Percentiles rank a stretch among this genome's conserved stretches.
Evolutionary conservation across 371 early-diverging fungal species (phyloP).

Genomic region (Edhazardia aedis): DNA sequence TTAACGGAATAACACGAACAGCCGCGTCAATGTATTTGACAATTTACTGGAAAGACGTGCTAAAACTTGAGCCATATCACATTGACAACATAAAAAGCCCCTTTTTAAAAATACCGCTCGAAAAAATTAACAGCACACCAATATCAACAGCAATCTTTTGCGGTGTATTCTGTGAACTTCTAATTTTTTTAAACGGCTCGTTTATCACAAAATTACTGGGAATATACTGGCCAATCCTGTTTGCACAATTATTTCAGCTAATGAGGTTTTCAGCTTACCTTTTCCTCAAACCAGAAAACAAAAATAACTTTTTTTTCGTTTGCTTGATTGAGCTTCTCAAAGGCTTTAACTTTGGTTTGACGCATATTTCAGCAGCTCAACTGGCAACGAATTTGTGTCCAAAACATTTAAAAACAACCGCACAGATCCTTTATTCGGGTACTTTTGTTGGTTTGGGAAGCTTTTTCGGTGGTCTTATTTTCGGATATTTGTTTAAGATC

Average conservation of each 20-base stretch:
- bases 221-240: conserved; percentile 44
- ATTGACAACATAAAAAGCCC: too few species aligned
- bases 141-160: neutral
- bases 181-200: conserved; percentile 18
- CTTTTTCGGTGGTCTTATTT: conserved; percentile 29
- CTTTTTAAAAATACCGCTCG: too few species aligned
- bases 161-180: neutral
- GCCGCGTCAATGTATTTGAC: conserved; percentile 42
- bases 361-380: conserved; percentile 43
- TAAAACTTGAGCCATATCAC: conserved; percentile 33
- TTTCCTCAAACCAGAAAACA: conserved; percentile 5
- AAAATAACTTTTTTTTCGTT: conserved; percentile 21
- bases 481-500: neutral
- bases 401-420: conserved; percentile 40
- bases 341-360: conserved; percentile 48
- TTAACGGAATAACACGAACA: conserved; percentile 46
- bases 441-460: conserved; percentile 38
- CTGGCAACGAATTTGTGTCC: conserved; percentile 41
- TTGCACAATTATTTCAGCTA: conserved; percentile 38
- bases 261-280: conserved; percentile 39
- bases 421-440: conserved; percentile 46
- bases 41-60: conserved; percentile 28
- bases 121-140: neutral
- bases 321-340: conserved; percentile 44
- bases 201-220: conserved; percentile 25